These are phyloP conservation scores for Violaceomyces palustris DNA, from an alignment of 1,284 basidiomycete genomes.

Conservation along the genomic window DNA sequence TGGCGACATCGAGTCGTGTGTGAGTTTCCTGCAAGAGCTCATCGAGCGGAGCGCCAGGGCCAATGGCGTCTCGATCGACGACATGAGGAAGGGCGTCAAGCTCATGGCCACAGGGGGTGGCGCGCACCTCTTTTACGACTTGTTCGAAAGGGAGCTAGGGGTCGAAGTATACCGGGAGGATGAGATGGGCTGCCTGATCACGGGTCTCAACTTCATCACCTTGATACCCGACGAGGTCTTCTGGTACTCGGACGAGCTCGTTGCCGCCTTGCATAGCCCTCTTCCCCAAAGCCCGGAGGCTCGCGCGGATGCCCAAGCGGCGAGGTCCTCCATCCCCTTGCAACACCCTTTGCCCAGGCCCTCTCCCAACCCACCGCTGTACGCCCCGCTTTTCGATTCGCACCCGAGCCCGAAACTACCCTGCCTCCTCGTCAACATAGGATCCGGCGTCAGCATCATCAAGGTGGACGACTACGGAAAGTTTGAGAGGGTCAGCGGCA, in stretches of 20 bases:
- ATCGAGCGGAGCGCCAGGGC: slow-evolving; percentile 78
- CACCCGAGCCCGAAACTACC: slow-evolving; percentile 75
- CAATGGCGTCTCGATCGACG: slow-evolving; percentile 81
- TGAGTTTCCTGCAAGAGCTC: slow-evolving; percentile 79
- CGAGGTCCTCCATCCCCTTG: slow-evolving; percentile 22
- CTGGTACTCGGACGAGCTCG: slow-evolving; percentile 96
- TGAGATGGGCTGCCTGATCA: slow-evolving; percentile 98
- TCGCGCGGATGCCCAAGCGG: slow-evolving; percentile 23
- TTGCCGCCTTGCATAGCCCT: slow-evolving; percentile 53
- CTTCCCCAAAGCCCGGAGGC: slow-evolving; percentile 26
- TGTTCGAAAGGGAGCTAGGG: slow-evolving; percentile 69
- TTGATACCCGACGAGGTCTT: slow-evolving; percentile 97
- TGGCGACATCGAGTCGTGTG: slow-evolving; percentile 71
- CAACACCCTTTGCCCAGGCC: slow-evolving; percentile 69
- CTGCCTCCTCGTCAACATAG: slow-evolving; percentile 95
- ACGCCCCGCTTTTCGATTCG: slow-evolving; percentile 74
- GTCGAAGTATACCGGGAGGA: slow-evolving; percentile 85
- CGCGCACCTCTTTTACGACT: slow-evolving; percentile 86
- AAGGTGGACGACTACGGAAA: slow-evolving; percentile 91
- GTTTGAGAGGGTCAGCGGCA: slow-evolving; percentile 95
- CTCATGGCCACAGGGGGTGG: slow-evolving; percentile 98
- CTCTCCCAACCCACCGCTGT: slow-evolving; percentile 83
- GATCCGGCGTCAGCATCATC: slow-evolving; percentile 94
- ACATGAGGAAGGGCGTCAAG: slow-evolving; percentile 89
- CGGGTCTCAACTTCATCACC: slow-evolving; percentile 92